Evolutionary conservation across 768 basidiomycete species (phyloP), one percentile per base, ranked within the genome.

Genomic region (Termitomyces sp.): DNA sequence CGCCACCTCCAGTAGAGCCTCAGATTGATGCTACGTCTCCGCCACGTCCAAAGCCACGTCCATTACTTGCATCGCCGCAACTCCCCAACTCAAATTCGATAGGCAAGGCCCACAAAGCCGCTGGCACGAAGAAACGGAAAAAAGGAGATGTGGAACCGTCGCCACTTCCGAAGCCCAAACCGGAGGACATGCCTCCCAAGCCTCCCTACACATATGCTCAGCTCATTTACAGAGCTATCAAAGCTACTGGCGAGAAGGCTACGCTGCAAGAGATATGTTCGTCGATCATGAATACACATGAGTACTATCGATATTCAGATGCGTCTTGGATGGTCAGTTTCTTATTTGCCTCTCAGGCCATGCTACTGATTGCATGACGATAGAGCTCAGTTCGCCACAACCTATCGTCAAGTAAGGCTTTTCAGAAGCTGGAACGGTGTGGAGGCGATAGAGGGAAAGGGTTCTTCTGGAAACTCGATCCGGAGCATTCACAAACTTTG

Each of bases 351-450:
- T 35, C 47, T 53, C 20, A 18, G 38, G 9, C 20, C 1, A 47
- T 20, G 16, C 22, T 36, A 16, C 53, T 53, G 8, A 54, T 42
- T 32, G 2, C 8, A 22, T 43, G 13, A 8, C 14, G 9, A 18
- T 67, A 94, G 92, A 94, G 90, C 65, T 96, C 96, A 32, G 88
- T 98, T 47, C 88, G 94, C 22, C 94, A 98, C 67, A 95, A 94
- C 69, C 73, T 99, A n/a, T 95, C 94, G 1, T 92, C 93, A 12
- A 88, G 89, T 68, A 85, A 87, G 49, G 93, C 92, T 0, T 99
- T 99, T 74, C 79, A 90, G 69, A 98, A 98, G 72, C 80, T 92
- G 70, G 91, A 94, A 58, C 80, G 92, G 32, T 88, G 86, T 60
- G 83, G 86, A 6, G 90, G 92, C 58, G 92, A 90, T 75, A 81